These are phyloP conservation scores for Clausena lansium DNA, from an alignment of 345 rosid genomes.

Conservation along the genomic window DNA sequence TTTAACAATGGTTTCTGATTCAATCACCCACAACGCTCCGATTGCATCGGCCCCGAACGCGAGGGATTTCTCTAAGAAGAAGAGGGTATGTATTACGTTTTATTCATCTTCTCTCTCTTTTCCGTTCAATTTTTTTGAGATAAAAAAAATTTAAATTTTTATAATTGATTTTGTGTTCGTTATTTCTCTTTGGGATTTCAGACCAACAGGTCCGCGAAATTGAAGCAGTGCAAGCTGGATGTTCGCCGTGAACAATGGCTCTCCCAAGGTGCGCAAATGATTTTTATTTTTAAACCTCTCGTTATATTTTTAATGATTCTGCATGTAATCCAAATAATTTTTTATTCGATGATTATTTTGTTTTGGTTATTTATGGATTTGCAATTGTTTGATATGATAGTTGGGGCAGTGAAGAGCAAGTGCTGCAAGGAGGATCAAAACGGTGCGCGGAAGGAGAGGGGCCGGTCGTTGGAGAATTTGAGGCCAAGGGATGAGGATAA, in stretches of 20 bases:
- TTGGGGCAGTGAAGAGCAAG: conserved; percentile 58
- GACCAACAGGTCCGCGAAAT: conserved; percentile 85
- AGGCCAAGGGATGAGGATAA: conserved; percentile 35
- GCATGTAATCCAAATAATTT: not conserved
- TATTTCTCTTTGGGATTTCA: conserved; percentile 28
- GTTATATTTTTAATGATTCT: not conserved
- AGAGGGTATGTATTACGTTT: conserved; percentile 52
- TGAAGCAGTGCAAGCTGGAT: conserved; percentile 92
- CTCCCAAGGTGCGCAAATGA: conserved; percentile 62
- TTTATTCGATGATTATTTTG: conserved; percentile 6
- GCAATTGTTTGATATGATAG: conserved; percentile 16
- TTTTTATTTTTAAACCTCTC: not conserved
- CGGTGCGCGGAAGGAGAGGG: conserved; percentile 31
- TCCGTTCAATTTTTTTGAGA: not conserved
- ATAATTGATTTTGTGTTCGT: not conserved
- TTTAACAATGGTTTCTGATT: conserved; percentile 63
- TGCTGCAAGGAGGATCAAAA: conserved; percentile 45
- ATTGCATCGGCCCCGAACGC: conserved; percentile 46
- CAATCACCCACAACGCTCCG: conserved; percentile 46
- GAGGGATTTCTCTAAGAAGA: conserved; percentile 69
- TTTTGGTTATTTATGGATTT: not conserved
- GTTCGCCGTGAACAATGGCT: conserved; percentile 99
- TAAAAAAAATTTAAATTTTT: not conserved
- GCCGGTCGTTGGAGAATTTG: conserved; percentile 39
- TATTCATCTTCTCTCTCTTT: not conserved